Percentiles rank a stretch among this genome's conserved stretches.
Conservation (phyloP, 1,284 basidiomycete genomes). For the Cryptococcus sp. region DNA sequence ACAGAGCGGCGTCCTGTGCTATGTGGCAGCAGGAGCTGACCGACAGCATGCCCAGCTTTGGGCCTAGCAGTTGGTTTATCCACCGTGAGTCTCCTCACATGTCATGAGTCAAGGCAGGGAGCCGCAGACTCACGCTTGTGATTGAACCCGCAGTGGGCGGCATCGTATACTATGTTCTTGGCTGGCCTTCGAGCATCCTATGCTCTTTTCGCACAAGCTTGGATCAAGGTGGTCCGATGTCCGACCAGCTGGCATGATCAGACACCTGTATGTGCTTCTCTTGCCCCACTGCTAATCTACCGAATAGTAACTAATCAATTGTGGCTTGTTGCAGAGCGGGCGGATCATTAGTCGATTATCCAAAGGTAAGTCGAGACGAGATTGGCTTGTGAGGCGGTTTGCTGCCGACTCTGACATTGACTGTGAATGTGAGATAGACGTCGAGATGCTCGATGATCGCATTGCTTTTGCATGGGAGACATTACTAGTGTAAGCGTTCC, state of each 20-base stretch:
- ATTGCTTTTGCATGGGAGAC: constrained; percentile 26
- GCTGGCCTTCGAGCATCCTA: constrained; percentile 31
- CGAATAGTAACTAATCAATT: constrained; percentile 14
- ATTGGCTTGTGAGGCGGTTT: too few species aligned
- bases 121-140: not conserved
- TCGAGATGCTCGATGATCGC: constrained; percentile 38
- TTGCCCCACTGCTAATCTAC: not conserved
- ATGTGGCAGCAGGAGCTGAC: too few species aligned
- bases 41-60: not conserved
- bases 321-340: constrained; percentile 48
- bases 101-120: not conserved
- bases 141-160: constrained; percentile 15
- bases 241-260: constrained; percentile 32
- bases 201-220: constrained; percentile 27
- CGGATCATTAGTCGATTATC: constrained; percentile 66
- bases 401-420: too few species aligned
- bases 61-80: constrained; percentile 20
- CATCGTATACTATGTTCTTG: constrained; percentile 23
- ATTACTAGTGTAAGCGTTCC: constrained; percentile 24
- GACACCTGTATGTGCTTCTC: constrained; percentile 22
- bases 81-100: constrained; percentile 11
- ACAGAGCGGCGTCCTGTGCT: too few species aligned
- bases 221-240: constrained; percentile 26
- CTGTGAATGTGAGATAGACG: constrained; percentile 15
- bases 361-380: constrained; percentile 36